phyloP scores from a whole-genome alignment of 2,329 filamentous ascomycete genomes.

The Penicillium hordei region DNA sequence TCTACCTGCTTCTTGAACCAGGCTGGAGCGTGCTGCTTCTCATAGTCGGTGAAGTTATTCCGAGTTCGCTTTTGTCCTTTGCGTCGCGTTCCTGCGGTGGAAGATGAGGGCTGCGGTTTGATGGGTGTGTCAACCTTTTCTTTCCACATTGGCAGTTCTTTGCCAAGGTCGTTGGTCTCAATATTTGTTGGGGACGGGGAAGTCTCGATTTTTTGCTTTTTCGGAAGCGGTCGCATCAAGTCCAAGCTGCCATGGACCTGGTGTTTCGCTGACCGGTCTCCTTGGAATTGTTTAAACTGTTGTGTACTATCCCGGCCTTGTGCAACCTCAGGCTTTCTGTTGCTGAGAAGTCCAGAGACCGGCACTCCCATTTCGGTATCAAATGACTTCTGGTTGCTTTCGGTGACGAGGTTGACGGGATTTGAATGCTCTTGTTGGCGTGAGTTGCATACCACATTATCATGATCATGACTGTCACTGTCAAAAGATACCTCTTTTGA shows the following conservation, averaged over 20 bases:
- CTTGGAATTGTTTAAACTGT: not conserved
- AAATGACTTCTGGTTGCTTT: not conserved
- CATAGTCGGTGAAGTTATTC: conserved; percentile 8
- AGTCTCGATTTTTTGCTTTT: not conserved
- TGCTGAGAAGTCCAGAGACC: not conserved
- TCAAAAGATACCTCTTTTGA: not conserved
- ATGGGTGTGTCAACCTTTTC: not conserved
- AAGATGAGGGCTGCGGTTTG: not conserved
- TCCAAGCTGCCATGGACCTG: not conserved
- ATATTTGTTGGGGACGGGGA: not conserved
- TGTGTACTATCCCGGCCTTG: not conserved
- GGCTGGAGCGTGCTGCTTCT: not conserved
- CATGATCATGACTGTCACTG: not conserved
- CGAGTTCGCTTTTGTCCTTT: not conserved
- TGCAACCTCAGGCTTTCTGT: not conserved
- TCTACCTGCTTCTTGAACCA: not conserved
- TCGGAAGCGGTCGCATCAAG: not conserved
- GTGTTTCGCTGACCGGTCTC: not conserved
- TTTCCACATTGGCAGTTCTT: not conserved
- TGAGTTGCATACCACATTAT: not conserved
- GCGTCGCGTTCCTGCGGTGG: not conserved
- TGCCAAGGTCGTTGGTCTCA: too few species aligned
- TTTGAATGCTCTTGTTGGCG: not conserved
- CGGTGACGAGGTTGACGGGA: not conserved
- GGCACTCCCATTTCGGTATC: not conserved